Evolutionary conservation across 352 stramenopile species (phyloP), one percentile per base, ranked within the genome.

Genomic region (Hyaloperonospora arabidopsidis): DNA sequence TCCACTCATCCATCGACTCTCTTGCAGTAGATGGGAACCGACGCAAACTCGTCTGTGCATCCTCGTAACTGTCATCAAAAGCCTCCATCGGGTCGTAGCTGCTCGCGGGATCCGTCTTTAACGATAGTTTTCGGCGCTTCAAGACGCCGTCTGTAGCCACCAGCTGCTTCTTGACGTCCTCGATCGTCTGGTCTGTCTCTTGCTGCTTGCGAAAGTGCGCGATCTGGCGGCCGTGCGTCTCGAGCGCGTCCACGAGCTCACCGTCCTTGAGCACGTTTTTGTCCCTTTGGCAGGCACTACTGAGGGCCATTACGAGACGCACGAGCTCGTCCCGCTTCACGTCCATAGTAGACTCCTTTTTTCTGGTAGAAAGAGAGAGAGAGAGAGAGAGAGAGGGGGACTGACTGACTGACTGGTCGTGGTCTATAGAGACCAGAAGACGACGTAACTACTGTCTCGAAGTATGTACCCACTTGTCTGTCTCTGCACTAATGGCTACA

Each of bases 211-310:
- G 74, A 14, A 70, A 49, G 10, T 65, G 65, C 48, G 80, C 59
- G 22, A 89, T 87, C 55, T 74, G 55, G 40, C 72, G 74, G 15
- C 76, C 79, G 29, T 69, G 63, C 10, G 59, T 61, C 62, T 89
- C 79, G 29, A 89, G 54, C 25, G 53, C 49, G 59, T 89, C 79
- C 55, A 89, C 77, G 17, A 89, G 69, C 55, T 73, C 64, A 22
- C 60, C 55, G 54, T 89, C 79, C 52, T 84, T 82, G 14, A 89
- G 71, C 55, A 87, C 73, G 25, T 87, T 87, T 21, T 44, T 34
- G 63, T 89, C 77, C 21, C 62, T 50, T 48, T 68, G 65, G 45
- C 79, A 89, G 18, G 79, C 79, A 51, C 49, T 57, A 55, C 76
- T 87, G 17, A 89, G 70, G 34, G 73, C 67, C 17, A 61, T 66